Evolutionary conservation across 495 filamentous ascomycete species (phyloP).

Genomic region (Talaromyces wortmannii): DNA sequence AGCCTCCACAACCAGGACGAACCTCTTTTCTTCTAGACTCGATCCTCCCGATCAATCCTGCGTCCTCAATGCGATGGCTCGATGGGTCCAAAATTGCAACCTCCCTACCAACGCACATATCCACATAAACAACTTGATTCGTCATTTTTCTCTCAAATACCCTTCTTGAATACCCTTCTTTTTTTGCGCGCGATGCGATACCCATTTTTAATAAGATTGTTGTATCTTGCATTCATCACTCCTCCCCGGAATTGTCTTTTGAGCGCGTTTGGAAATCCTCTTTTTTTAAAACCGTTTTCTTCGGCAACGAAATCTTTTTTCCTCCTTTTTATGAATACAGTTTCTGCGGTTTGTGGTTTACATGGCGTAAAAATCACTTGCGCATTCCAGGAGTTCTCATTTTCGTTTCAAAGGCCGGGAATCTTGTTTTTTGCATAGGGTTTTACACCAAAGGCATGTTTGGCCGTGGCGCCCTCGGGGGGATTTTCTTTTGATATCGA

Average conservation of each 20-base stretch:
- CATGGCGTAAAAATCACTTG: background rate
- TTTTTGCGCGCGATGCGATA: background rate
- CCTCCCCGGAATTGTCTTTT: background rate
- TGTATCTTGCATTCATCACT: background rate
- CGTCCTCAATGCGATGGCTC: background rate
- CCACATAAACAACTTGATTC: background rate
- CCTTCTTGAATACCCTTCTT: background rate
- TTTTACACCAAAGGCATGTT: too few relatives aligned
- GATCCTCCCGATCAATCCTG: conserved; percentile 30
- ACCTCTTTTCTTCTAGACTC: conserved; percentile 20
- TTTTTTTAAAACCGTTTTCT: background rate
- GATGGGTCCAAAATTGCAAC: background rate
- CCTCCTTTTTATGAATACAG: too few relatives aligned
- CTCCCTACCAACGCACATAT: background rate
- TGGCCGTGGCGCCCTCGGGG: too few relatives aligned
- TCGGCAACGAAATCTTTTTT: background rate
- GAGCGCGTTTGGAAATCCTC: background rate
- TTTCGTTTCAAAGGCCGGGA: too few relatives aligned
- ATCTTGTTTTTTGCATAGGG: too few relatives aligned
- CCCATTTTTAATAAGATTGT: background rate
- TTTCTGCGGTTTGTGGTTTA: background rate
- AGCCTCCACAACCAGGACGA: background rate
- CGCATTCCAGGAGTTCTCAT: background rate
- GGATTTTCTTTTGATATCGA: too few relatives aligned
- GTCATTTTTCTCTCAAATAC: background rate